Percentiles rank a stretch among this genome's conserved stretches.
These are phyloP conservation scores for Podospora tetraspora DNA, from an alignment of 495 filamentous ascomycete species.

Conservation along the genomic window DNA sequence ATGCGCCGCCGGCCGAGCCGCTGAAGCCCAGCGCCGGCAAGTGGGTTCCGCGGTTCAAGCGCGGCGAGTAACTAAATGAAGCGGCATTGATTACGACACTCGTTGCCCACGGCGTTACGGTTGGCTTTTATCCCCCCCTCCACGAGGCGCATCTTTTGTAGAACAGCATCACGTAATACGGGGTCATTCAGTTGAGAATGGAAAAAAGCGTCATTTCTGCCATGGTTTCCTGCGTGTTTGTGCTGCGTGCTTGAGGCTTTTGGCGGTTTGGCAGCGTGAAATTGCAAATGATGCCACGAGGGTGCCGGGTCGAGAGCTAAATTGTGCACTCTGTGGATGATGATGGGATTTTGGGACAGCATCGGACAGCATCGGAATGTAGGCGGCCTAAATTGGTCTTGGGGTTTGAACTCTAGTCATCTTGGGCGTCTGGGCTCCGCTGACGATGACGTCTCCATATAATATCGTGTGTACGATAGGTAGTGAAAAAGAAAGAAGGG, in stretches of 20 bases:
- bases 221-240: neutral
- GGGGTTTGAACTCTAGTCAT: neutral
- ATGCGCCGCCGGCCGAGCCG: slow-evolving; percentile 32
- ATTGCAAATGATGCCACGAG: neutral
- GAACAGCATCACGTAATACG: slow-evolving; percentile 28
- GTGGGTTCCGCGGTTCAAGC: slow-evolving; percentile 39
- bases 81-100: slow-evolving; percentile 12
- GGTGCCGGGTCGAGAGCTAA: neutral
- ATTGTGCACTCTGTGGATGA: neutral
- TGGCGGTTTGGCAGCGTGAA: neutral
- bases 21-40: slow-evolving; percentile 44
- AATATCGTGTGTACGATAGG: neutral
- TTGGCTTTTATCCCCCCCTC: slow-evolving; percentile 15
- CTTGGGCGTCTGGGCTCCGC: neutral
- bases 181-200: slow-evolving; percentile 23
- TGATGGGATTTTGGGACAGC: neutral
- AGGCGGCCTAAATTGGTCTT: neutral
- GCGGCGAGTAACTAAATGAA: slow-evolving; percentile 20
- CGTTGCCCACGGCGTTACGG: slow-evolving; percentile 21
- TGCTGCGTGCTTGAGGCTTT: neutral
- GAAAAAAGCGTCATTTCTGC: slow-evolving; percentile 13
- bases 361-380: neutral
- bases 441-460: neutral
- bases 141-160: slow-evolving; percentile 25
- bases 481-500: neutral